Conservation (phyloP, 2,329 filamentous ascomycete species). For the Nannizziopsis arthrosporioides region DNA sequence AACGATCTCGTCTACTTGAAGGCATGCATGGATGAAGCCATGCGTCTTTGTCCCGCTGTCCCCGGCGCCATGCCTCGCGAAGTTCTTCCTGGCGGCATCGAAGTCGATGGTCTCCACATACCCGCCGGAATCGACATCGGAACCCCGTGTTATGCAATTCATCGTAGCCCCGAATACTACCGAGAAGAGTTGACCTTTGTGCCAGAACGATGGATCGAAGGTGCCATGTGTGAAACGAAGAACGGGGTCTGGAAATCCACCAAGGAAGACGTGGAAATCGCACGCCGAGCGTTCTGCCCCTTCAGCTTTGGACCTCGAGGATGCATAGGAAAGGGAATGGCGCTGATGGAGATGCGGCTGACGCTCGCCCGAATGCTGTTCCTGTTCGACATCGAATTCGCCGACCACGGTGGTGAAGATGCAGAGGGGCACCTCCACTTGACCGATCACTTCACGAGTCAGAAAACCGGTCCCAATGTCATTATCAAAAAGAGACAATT, state of each 20-base stretch:
- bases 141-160: constrained; percentile 24
- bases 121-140: constrained; percentile 26
- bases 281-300: constrained; percentile 24
- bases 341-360: constrained; percentile 34
- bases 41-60: constrained; percentile 26
- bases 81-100: constrained; percentile 21
- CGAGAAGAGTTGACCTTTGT: constrained; percentile 22
- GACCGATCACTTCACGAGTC: constrained; percentile 16
- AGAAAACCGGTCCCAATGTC: constrained; percentile 15
- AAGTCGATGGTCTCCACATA: constrained; percentile 24
- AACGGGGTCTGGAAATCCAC: constrained; percentile 15
- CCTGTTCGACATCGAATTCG: constrained; percentile 28
- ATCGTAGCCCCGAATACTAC: constrained; percentile 26
- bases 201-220: constrained; percentile 30
- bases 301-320: constrained; percentile 35
- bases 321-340: constrained; percentile 36
- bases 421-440: constrained; percentile 13
- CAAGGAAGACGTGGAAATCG: constrained; percentile 33
- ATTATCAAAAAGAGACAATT: constrained; percentile 14
- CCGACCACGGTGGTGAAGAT: constrained; percentile 14
- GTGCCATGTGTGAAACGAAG: constrained; percentile 13
- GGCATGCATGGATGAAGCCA: constrained; percentile 33
- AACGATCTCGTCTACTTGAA: constrained; percentile 30
- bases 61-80: constrained; percentile 22
- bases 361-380: constrained; percentile 33